Base-by-base conservation (phyloP, 2,329 filamentous ascomycete species). In the Acarospora socialis region DNA sequence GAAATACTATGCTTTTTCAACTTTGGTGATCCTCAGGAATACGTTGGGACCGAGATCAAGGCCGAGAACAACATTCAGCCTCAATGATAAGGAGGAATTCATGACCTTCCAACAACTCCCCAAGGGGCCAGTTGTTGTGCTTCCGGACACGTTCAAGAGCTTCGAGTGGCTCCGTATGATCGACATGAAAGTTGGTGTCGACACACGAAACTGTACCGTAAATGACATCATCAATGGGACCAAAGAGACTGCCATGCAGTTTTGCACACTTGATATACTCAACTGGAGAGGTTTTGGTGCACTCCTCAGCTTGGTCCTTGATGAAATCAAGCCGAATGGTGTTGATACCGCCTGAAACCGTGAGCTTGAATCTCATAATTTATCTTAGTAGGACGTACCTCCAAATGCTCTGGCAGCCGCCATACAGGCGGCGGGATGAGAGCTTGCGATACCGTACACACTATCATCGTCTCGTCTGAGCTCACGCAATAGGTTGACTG, bases 401-500 rank as follows among this genome's bases (percentile, higher is more conserved):
- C 42, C 43, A 38, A 49, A 52, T 34, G 48, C 43, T 40, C 43
- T 50, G 25, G 46, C 35, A 30, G 47, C 46, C 21, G 55, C 52
- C 27, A 53, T 34, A 42, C 46, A 52, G 10, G 51, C 46, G 44
- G 52, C 52, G 23, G 54, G 54, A 44, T 59, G 49, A 28, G 55
- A 59, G 44, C 53, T 58, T 46, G 56, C 53, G 30, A 60, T 46
- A 28, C 57, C 53, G 38, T 51, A 59, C 26, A 55, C 40, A 38
- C 53, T 46, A 33, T 53, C 47, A 13, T 33, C 41, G 38, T 49
- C 41, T 19, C 41, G 33, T 28, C 43, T 47, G 20, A 57, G 42
- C 20, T 41, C 28, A 30, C 46, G 42, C 29, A 60, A 45, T 12
- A 60, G 50, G 34, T 41, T 36, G 21, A 35, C 41, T 24, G 54